Evolutionary conservation across 192 early-diverging fungal genomes (phyloP).

Genomic region (Bifiguratus adelaidae): DNA sequence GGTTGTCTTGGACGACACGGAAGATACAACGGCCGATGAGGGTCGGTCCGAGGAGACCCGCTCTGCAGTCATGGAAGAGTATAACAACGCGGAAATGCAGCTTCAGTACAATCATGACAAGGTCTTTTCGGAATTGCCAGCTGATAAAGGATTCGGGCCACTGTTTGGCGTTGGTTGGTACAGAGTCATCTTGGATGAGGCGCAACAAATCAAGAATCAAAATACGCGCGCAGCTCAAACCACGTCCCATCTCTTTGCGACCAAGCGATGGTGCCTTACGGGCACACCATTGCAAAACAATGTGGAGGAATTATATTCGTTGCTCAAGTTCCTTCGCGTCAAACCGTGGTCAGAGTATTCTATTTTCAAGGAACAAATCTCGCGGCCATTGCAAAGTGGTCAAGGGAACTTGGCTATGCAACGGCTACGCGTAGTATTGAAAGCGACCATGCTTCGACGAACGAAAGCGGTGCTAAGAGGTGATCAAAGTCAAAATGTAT

Average conservation of each 20-base stretch:
- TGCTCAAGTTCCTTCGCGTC: slow-evolving; percentile 57
- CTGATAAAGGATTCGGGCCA: slow-evolving; percentile 8
- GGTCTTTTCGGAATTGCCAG: background rate
- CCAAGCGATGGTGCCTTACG: slow-evolving; percentile 57
- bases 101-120: too few species aligned
- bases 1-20: background rate
- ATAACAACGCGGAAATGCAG: too few species aligned
- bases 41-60: too few species aligned
- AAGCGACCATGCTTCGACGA: slow-evolving; percentile 51
- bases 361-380: slow-evolving; percentile 37
- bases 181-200: slow-evolving; percentile 43
- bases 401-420: slow-evolving; percentile 27
- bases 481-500: slow-evolving; percentile 8
- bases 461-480: slow-evolving; percentile 50
- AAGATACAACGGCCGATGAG: background rate
- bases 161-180: slow-evolving; percentile 30
- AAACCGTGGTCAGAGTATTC: slow-evolving; percentile 36
- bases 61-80: too few species aligned
- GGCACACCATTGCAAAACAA: slow-evolving; percentile 51
- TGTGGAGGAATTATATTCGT: slow-evolving; percentile 59
- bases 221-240: slow-evolving; percentile 28
- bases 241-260: slow-evolving; percentile 27
- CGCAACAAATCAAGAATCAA: slow-evolving; percentile 53
- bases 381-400: slow-evolving; percentile 24
- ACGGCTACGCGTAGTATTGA: slow-evolving; percentile 46